These are phyloP conservation scores for Calonectria pteridis DNA, from an alignment of 2,329 filamentous ascomycete genomes.

Conservation along the genomic window DNA sequence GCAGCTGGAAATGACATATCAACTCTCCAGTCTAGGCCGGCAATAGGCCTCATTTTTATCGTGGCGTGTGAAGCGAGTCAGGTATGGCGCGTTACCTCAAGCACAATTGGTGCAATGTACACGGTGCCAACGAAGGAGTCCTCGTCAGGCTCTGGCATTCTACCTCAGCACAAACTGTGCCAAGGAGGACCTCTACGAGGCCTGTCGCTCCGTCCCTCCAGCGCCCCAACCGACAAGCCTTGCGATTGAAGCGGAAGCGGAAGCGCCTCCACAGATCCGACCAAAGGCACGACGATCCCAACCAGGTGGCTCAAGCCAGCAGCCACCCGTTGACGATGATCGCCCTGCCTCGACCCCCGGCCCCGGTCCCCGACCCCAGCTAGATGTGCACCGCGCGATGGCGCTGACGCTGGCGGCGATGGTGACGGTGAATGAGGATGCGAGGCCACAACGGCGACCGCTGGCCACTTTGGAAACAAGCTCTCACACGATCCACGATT, in stretches of 20 bases:
- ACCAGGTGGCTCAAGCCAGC: conserved; percentile 41
- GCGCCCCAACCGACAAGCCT: conserved; percentile 6
- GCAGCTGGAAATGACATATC: background rate
- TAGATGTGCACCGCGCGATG: conserved; percentile 19
- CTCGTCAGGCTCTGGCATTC: background rate
- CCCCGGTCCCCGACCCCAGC: conserved; percentile 27
- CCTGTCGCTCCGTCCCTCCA: background rate
- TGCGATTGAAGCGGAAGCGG: conserved; percentile 30
- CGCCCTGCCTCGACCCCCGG: conserved; percentile 41
- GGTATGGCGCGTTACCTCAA: conserved; percentile 6
- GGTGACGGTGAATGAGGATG: conserved; percentile 39
- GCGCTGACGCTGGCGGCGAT: conserved; percentile 35
- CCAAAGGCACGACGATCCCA: conserved; percentile 39
- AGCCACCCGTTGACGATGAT: conserved; percentile 48
- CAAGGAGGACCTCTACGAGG: conserved; percentile 6
- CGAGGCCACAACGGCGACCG: conserved; percentile 26
- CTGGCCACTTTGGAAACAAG: conserved; percentile 12
- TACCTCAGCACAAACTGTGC: conserved; percentile 8
- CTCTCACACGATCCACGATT: conserved; percentile 20
- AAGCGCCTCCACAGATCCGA: conserved; percentile 38
- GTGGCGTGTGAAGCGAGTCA: conserved; percentile 10
- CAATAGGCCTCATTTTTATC: conserved; percentile 6
- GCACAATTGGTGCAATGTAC: background rate
- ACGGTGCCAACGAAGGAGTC: background rate
- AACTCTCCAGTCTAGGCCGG: background rate